Conservation (phyloP, 2,329 filamentous ascomycete species). For the Plenodomus biglobosus region DNA sequence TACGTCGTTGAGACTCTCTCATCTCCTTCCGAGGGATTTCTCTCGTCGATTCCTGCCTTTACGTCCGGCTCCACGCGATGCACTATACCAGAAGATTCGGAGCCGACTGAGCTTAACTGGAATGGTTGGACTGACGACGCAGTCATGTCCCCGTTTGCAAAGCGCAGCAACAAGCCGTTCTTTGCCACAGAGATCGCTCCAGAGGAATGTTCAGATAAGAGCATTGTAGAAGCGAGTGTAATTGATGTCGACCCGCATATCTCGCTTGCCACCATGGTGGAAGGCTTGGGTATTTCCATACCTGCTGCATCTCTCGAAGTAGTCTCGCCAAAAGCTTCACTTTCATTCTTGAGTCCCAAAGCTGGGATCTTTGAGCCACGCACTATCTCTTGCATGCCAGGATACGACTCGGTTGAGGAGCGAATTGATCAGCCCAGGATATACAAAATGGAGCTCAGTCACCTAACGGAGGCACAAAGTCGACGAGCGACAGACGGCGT, state of each 20-base stretch:
- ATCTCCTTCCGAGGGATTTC: conserved; percentile 10
- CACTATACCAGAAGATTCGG: conserved; percentile 18
- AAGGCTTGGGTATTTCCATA: conserved; percentile 1
- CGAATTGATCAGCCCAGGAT: not conserved
- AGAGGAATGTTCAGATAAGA: conserved; percentile 8
- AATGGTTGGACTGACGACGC: conserved; percentile 34
- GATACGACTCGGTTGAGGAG: not conserved
- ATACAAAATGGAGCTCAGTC: not conserved
- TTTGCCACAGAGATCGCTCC: conserved; percentile 24
- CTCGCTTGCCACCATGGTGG: not conserved
- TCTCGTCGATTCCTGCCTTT: conserved; percentile 13
- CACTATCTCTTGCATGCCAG: not conserved
- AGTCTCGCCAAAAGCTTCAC: conserved; percentile 10
- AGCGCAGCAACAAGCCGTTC: conserved; percentile 10
- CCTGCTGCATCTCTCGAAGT: conserved; percentile 17
- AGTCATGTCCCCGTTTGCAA: conserved; percentile 27
- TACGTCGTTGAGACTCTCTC: conserved; percentile 25
- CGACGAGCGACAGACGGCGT: conserved; percentile 21
- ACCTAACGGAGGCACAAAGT: not conserved
- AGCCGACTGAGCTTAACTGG: conserved; percentile 31
- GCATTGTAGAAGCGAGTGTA: not conserved
- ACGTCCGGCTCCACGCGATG: conserved; percentile 14
- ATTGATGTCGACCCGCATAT: not conserved
- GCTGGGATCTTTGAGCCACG: conserved; percentile 29
- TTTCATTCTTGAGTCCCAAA: conserved; percentile 22